phyloP scores from a whole-genome alignment of 2,329 filamentous ascomycete genomes.

The Hymenoscyphus infarciens region DNA sequence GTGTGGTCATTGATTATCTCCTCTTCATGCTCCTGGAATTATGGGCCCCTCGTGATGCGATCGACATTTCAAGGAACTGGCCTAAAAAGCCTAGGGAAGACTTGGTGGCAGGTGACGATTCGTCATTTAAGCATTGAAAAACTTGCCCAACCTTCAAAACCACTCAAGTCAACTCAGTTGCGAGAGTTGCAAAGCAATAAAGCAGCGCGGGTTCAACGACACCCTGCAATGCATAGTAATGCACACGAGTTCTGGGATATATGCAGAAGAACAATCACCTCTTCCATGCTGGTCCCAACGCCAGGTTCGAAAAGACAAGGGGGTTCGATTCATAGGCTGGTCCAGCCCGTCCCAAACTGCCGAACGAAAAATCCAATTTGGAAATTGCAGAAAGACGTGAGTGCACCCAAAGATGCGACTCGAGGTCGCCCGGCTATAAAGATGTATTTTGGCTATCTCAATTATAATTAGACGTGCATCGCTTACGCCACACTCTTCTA shows the following conservation, averaged over 20 bases:
- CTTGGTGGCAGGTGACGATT: constrained; percentile 9
- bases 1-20: constrained; percentile 89
- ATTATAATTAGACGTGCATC: constrained; percentile 5
- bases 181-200: constrained; percentile 1
- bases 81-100: constrained; percentile 61
- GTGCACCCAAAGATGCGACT: neutral
- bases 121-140: constrained; percentile 10
- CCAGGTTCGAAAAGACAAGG: constrained; percentile 4
- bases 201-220: neutral
- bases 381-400: constrained; percentile 5
- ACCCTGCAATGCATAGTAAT: constrained; percentile 6
- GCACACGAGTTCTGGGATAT: neutral
- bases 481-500: constrained; percentile 10
- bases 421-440: constrained; percentile 8
- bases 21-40: constrained; percentile 86
- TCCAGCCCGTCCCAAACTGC: constrained; percentile 7
- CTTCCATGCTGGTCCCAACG: constrained; percentile 6
- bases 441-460: constrained; percentile 12
- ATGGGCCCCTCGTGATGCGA: constrained; percentile 76
- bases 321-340: neutral
- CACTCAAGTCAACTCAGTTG: neutral
- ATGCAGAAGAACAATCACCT: neutral
- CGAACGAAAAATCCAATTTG: constrained; percentile 10
- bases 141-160: neutral
- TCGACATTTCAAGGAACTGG: constrained; percentile 90